A percentile compares a stretch with the other conserved stretches of the same genome.
phyloP scores from a whole-genome alignment of 1,139 yeast species.

The Candida dubliniensis region DNA sequence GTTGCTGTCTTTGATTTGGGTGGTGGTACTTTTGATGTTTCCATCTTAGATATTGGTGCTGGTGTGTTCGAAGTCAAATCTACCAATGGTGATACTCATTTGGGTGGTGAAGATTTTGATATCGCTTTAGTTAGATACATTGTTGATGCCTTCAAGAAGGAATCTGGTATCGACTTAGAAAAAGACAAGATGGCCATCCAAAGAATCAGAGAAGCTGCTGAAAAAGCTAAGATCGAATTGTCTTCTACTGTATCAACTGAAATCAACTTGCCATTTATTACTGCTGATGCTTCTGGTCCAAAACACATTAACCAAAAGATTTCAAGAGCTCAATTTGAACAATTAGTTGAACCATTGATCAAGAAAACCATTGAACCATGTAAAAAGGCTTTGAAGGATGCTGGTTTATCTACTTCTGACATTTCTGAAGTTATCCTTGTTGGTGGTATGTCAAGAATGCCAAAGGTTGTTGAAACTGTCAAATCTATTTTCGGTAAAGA shows the following conservation, averaged over 20 bases:
- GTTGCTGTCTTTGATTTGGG: slow-evolving; percentile 87
- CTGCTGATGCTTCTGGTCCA: slow-evolving; percentile 96
- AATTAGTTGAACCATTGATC: slow-evolving; percentile 85
- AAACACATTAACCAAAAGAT: slow-evolving; percentile 95
- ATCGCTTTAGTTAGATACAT: slow-evolving; percentile 85
- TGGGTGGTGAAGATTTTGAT: slow-evolving; percentile 92
- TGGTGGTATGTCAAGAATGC: slow-evolving; percentile 99
- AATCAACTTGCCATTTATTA: slow-evolving; percentile 94
- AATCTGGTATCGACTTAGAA: slow-evolving; percentile 82
- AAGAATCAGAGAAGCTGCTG: slow-evolving; percentile 99
- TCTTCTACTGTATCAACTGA: slow-evolving; percentile 94
- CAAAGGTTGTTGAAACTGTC: slow-evolving; percentile 97
- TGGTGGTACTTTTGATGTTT: slow-evolving; percentile 88
- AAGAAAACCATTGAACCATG: slow-evolving; percentile 96
- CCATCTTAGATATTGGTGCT: slow-evolving; percentile 80
- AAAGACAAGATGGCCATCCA: slow-evolving; percentile 98
- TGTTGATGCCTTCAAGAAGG: slow-evolving; percentile 90
- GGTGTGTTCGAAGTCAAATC: slow-evolving; percentile 89
- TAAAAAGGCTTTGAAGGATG: slow-evolving; percentile 97
- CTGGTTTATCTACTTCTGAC: slow-evolving; percentile 80
- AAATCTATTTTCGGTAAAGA: slow-evolving; percentile 89
- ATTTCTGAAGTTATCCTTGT: slow-evolving; percentile 94
- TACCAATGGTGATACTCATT: slow-evolving; percentile 87
- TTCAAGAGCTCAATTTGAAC: slow-evolving; percentile 91
- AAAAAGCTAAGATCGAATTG: slow-evolving; percentile 98